Percentiles rank a stretch among this genome's conserved stretches.
phyloP scores from a whole-genome alignment of 2,329 filamentous ascomycete genomes.

The Ophiostoma piceae region DNA sequence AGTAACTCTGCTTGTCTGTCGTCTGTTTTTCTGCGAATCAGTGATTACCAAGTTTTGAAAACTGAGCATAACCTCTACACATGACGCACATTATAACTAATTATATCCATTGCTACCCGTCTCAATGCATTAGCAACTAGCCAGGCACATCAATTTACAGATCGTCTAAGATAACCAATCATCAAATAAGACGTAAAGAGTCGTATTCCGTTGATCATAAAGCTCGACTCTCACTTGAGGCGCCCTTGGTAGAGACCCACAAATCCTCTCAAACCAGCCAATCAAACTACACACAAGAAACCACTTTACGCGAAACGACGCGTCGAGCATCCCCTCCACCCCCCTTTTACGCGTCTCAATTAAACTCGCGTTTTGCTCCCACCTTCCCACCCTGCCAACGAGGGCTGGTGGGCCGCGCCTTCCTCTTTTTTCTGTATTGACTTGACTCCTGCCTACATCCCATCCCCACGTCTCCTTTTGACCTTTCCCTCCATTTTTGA shows the following conservation, averaged over 20 bases:
- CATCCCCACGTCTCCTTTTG: conserved; percentile 5
- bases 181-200: neutral
- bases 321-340: conserved; percentile 22
- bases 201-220: neutral
- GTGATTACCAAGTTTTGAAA: neutral
- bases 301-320: conserved; percentile 41
- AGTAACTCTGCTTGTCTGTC: neutral
- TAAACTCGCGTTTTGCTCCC: conserved; percentile 25
- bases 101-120: neutral
- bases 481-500: neutral
- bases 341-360: conserved; percentile 29
- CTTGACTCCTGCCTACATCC: neutral
- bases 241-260: conserved; percentile 1
- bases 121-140: neutral
- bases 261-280: neutral
- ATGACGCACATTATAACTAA: neutral
- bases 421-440: conserved; percentile 19
- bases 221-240: neutral
- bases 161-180: neutral
- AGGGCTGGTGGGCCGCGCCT: conserved; percentile 22
- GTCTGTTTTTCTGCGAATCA: neutral
- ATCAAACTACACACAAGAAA: conserved; percentile 25
- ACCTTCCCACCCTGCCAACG: conserved; percentile 17
- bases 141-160: neutral
- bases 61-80: neutral